Evolutionary conservation across 1,284 basidiomycete species (phyloP).

Genomic region (Sphaerobolus stellatus): DNA sequence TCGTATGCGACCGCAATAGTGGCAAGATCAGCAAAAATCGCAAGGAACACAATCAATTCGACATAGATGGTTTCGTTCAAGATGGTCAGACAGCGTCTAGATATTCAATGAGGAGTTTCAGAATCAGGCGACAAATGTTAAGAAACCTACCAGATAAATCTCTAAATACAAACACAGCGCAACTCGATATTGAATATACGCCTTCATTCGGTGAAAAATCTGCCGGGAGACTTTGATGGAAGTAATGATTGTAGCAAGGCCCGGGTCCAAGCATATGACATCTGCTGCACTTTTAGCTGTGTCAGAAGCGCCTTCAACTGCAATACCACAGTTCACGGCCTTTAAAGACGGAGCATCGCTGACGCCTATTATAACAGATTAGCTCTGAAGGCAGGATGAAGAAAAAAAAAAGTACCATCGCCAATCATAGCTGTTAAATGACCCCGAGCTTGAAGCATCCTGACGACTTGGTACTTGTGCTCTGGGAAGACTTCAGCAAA

Average conservation of each 20-base stretch:
- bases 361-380: slow-evolving; percentile 26
- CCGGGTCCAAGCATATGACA: slow-evolving; percentile 48
- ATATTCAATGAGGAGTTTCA: background rate
- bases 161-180: slow-evolving; percentile 56
- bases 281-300: slow-evolving; percentile 48
- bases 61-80: slow-evolving; percentile 54
- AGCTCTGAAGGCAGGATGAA: background rate
- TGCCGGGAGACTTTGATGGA: slow-evolving; percentile 56
- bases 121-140: no score
- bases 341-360: slow-evolving; percentile 46
- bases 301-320: slow-evolving; percentile 48
- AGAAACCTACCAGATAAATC: slow-evolving; percentile 47
- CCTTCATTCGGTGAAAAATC: slow-evolving; percentile 60
- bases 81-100: slow-evolving; percentile 42
- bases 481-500: slow-evolving; percentile 59
- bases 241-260: slow-evolving; percentile 41
- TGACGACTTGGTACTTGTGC: slow-evolving; percentile 53
- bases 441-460: slow-evolving; percentile 51
- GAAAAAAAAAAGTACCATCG: slow-evolving; percentile 17
- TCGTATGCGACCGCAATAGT: slow-evolving; percentile 54
- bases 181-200: slow-evolving; percentile 37
- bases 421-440: slow-evolving; percentile 56
- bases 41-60: slow-evolving; percentile 55
- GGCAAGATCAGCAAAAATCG: slow-evolving; percentile 51
- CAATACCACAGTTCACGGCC: slow-evolving; percentile 48